Evolutionary conservation across 2,329 filamentous ascomycete species (phyloP).

Genomic region (Fusarium penzigii): DNA sequence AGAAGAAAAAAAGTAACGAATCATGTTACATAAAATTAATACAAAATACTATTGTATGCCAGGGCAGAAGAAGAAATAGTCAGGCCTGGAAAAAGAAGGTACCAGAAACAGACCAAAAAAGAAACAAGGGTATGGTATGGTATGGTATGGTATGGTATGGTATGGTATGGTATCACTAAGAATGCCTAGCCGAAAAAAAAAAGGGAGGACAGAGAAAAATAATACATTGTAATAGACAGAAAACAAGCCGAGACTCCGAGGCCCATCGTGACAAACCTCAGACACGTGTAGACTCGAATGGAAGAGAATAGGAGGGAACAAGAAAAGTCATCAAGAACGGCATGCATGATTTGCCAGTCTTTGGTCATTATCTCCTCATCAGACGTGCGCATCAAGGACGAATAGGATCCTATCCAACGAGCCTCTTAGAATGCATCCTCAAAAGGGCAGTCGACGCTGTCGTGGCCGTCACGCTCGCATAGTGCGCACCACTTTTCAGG

Average conservation of each 20-base stretch:
- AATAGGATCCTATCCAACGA: conserved; percentile 2
- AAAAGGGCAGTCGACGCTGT: conserved; percentile 92
- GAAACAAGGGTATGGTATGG: conserved; percentile 20
- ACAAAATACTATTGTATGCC: neutral
- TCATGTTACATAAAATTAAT: neutral
- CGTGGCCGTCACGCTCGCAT: conserved; percentile 93
- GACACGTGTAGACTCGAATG: neutral
- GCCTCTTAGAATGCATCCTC: conserved; percentile 70
- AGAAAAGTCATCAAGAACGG: neutral
- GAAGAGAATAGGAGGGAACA: neutral
- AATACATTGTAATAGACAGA: conserved; percentile 16
- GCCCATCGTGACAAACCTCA: conserved; percentile 14
- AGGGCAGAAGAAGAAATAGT: neutral
- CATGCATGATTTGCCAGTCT: conserved; percentile 10
- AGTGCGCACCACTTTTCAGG: conserved; percentile 94
- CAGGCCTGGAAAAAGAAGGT: conserved; percentile 12
- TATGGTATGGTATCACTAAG: conserved; percentile 36
- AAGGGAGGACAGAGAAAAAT: no score
- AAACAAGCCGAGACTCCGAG: conserved; percentile 17
- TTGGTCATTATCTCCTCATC: conserved; percentile 1
- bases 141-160: conserved; percentile 31
- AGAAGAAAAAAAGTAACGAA: neutral
- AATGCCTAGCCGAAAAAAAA: conserved; percentile 31
- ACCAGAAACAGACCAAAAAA: conserved; percentile 13
- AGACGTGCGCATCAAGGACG: conserved; percentile 9